Evolutionary conservation across 805 yeast genomes (phyloP).

Genomic region (Candida caryicola): DNA sequence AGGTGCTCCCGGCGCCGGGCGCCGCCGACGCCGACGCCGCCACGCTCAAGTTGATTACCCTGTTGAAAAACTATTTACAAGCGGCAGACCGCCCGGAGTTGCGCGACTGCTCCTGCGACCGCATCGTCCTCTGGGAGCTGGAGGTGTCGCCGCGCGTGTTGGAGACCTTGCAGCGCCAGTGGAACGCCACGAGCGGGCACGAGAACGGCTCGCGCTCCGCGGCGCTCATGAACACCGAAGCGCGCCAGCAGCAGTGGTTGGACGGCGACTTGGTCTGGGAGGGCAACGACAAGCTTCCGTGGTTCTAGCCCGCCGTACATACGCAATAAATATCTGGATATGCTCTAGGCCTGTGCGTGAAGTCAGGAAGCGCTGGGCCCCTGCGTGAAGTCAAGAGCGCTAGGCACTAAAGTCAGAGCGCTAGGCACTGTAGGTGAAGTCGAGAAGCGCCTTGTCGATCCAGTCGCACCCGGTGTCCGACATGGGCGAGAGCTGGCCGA

Average conservation of each 20-base stretch:
- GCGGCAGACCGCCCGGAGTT: slow-evolving; percentile 12
- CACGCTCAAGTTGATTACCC: slow-evolving; percentile 14
- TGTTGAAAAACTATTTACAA: slow-evolving; percentile 14
- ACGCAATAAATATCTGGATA: too few species aligned
- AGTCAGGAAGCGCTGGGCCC: too few species aligned
- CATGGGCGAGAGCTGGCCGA: slow-evolving; percentile 6
- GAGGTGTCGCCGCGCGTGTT: slow-evolving; percentile 21
- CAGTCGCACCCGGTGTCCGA: slow-evolving; percentile 58
- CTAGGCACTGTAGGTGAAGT: too few species aligned
- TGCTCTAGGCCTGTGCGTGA: too few species aligned
- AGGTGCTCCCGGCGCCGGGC: slow-evolving; percentile 21
- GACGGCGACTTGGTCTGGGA: slow-evolving; percentile 38
- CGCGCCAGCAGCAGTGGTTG: slow-evolving; percentile 24
- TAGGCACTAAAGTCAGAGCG: too few species aligned
- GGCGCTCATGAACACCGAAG: slow-evolving; percentile 22
- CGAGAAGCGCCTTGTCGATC: slow-evolving; percentile 42
- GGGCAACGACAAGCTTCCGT: slow-evolving; percentile 39
- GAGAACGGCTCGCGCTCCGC: slow-evolving; percentile 40
- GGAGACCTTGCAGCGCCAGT: slow-evolving; percentile 14
- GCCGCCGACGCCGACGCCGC: slow-evolving; percentile 14
- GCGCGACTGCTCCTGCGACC: slow-evolving; percentile 12
- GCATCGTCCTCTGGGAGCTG: slow-evolving; percentile 34
- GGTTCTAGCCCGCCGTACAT: slow-evolving; percentile 33
- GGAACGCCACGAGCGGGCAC: slow-evolving; percentile 18
- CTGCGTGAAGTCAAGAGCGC: too few species aligned